phyloP scores from a whole-genome alignment of 148 eudicot genomes.

The Spergularia bocconei region DNA sequence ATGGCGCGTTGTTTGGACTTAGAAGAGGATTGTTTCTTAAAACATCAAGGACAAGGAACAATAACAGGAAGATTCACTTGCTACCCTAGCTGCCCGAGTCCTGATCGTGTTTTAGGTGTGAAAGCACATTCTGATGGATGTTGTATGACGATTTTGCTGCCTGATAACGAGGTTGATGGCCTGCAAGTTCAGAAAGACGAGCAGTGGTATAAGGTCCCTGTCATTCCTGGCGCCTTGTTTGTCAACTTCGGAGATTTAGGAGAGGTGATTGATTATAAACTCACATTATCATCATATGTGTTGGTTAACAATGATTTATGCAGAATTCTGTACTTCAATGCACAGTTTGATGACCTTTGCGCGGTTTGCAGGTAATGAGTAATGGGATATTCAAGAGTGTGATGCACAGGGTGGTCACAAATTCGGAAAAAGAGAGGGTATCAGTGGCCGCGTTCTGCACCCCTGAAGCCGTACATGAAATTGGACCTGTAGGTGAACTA shows the following conservation, averaged over 20 bases:
- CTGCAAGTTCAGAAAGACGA: slow-evolving; percentile 50
- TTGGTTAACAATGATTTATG: too few relatives aligned
- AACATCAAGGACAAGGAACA: slow-evolving; percentile 30
- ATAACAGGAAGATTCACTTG: slow-evolving; percentile 36
- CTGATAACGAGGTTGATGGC: slow-evolving; percentile 49
- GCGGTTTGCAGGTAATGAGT: slow-evolving; percentile 38
- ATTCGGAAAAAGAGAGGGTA: slow-evolving; percentile 31
- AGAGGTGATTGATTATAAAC: slow-evolving; percentile 33
- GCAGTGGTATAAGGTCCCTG: slow-evolving; percentile 49
- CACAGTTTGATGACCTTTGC: background rate
- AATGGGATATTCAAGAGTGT: slow-evolving; percentile 53
- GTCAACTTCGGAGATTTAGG: slow-evolving; percentile 49
- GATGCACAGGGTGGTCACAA: slow-evolving; percentile 47
- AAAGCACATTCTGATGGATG: slow-evolving; percentile 56
- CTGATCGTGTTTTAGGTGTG: slow-evolving; percentile 45
- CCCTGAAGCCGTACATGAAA: slow-evolving; percentile 28
- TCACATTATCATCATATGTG: too few relatives aligned
- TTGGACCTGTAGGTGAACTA: slow-evolving; percentile 36
- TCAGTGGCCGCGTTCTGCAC: slow-evolving; percentile 37
- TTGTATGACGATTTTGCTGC: slow-evolving; percentile 26
- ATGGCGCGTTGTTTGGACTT: slow-evolving; percentile 41
- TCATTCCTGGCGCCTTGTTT: slow-evolving; percentile 42
- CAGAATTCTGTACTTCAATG: too few relatives aligned
- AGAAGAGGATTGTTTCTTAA: slow-evolving; percentile 39
- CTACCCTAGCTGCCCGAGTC: slow-evolving; percentile 50